Evolutionary conservation across 2,329 filamentous ascomycete genomes (phyloP).

Genomic region (Chaetomiaceae sp.): DNA sequence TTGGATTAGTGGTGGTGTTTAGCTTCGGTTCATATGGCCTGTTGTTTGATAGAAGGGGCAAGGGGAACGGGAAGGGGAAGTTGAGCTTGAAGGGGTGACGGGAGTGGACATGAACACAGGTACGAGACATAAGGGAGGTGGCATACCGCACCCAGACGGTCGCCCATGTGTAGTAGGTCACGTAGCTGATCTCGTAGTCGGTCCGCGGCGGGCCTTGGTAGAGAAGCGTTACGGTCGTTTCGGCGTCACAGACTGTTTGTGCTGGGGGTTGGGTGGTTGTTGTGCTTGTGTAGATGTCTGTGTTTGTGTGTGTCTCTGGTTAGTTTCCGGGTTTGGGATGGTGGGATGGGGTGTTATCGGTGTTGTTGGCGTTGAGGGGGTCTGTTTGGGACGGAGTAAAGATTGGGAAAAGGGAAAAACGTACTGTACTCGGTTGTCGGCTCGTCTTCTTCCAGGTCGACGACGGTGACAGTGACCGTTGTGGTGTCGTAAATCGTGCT

Average conservation of each 20-base stretch:
- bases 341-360: too few species aligned
- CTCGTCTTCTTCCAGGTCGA: slow-evolving; percentile 15
- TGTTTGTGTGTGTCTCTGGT: neutral
- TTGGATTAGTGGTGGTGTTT: too few species aligned
- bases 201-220: slow-evolving; percentile 25
- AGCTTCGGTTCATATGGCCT: too few species aligned
- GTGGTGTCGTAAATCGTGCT: slow-evolving; percentile 20
- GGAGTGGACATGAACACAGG: too few species aligned
- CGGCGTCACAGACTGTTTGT: slow-evolving; percentile 23
- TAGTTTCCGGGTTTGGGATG: too few species aligned
- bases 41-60: too few species aligned
- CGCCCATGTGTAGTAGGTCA: slow-evolving; percentile 24
- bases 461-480: slow-evolving; percentile 19
- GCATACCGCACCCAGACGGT: slow-evolving; percentile 26
- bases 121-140: too few species aligned
- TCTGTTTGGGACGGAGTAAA: neutral
- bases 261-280: slow-evolving; percentile 18
- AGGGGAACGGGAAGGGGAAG: too few species aligned
- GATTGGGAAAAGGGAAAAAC: neutral
- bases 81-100: neutral
- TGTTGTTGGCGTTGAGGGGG: neutral
- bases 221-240: slow-evolving; percentile 21
- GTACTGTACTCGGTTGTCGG: slow-evolving; percentile 14
- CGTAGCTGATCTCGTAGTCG: slow-evolving; percentile 22
- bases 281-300: slow-evolving; percentile 18